phyloP scores from a whole-genome alignment of 495 filamentous ascomycete species.

The Tuber microsphaerosporum region DNA sequence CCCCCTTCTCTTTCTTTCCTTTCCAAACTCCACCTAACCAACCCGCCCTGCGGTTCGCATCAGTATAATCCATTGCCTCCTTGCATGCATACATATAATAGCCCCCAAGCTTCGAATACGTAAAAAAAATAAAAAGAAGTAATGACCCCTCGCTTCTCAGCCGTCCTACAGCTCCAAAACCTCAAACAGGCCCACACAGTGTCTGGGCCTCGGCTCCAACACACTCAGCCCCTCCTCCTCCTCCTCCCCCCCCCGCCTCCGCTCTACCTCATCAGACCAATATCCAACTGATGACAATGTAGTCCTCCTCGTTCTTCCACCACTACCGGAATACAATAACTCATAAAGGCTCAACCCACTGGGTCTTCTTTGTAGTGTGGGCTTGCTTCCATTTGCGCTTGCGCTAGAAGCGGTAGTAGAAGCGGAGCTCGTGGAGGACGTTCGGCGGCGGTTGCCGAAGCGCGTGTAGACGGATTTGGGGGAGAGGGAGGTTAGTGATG shows the following conservation, averaged over 20 bases:
- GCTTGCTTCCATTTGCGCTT: not conserved
- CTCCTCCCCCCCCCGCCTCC: not conserved
- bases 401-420: not conserved
- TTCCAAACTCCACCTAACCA: not conserved
- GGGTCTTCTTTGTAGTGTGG: constrained; percentile 1
- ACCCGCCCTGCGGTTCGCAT: not conserved
- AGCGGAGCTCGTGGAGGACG: constrained; percentile 6
- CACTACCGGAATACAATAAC: constrained; percentile 3
- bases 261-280: not conserved
- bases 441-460: constrained; percentile 5
- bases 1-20: not conserved
- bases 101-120: not conserved
- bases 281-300: not conserved
- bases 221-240: constrained; percentile 8
- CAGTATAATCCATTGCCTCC: not conserved
- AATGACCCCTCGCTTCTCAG: not conserved
- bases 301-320: not conserved
- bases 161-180: constrained; percentile 4
- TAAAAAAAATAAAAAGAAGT: not conserved
- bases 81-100: not conserved
- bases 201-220: constrained; percentile 15
- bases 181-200: constrained; percentile 16
- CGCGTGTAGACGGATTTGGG: constrained; percentile 12
- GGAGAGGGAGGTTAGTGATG: constrained; percentile 15
- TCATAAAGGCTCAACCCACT: constrained; percentile 9